phyloP scores from a whole-genome alignment of 805 yeast species.

The Metschnikowia anglica region DNA sequence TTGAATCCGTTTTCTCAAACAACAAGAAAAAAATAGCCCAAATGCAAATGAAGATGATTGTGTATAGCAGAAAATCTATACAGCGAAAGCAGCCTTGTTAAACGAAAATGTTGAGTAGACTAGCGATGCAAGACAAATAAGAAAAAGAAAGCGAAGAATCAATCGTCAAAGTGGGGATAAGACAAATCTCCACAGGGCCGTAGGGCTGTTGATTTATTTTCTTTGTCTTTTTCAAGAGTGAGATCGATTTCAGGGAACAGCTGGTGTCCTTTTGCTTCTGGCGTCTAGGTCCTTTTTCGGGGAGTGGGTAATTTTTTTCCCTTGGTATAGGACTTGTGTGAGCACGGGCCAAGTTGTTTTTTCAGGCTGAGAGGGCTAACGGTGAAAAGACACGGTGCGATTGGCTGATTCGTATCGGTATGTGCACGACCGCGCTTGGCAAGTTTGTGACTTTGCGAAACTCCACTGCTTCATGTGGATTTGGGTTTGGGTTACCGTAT shows the following conservation, averaged over 20 bases:
- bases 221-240: slow-evolving; percentile 7
- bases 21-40: no score
- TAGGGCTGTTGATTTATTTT: slow-evolving; percentile 7
- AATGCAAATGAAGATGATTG: slow-evolving; percentile 6
- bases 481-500: background rate
- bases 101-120: background rate
- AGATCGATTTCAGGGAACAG: background rate
- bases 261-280: slow-evolving; percentile 1
- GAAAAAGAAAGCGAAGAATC: slow-evolving; percentile 2
- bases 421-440: slow-evolving; percentile 16
- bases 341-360: slow-evolving; percentile 11
- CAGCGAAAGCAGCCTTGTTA: no score
- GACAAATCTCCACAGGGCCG: no score
- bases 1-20: background rate
- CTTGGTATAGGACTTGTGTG: slow-evolving; percentile 2
- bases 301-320: slow-evolving; percentile 9
- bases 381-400: slow-evolving; percentile 22
- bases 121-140: background rate
- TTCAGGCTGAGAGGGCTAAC: slow-evolving; percentile 12
- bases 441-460: background rate
- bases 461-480: background rate
- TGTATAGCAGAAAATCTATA: slow-evolving; percentile 5
- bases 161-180: no score
- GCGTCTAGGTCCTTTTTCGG: slow-evolving; percentile 10
- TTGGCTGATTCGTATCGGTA: slow-evolving; percentile 21